Base-by-base conservation (phyloP, 495 filamentous ascomycete species). In the Penicillium taxi region DNA sequence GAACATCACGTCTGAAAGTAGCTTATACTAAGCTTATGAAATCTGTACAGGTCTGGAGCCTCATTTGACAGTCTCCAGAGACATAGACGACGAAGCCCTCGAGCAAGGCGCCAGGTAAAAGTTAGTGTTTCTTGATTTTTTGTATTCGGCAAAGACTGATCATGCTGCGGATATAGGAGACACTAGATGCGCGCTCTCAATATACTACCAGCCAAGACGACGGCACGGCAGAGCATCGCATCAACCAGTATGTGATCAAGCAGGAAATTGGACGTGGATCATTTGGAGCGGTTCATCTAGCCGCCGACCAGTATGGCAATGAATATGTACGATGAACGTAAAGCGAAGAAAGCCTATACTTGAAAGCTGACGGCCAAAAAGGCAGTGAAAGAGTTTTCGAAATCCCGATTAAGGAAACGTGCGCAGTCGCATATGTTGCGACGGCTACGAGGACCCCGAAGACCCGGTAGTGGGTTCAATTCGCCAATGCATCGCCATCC, bases 331-430 rank as follows among this genome's bases (percentile, higher is more conserved):
- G 82, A 37, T 38, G 35, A n/a, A 59, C 23, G 21, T 15, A 32
- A 15, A 17, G 6, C 11, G 16, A 32, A 32, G 2, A 6, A 24
- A 24, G 11, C 22, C 6, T 11, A 4, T 5, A 29, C 27, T 8
- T 8, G 6, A n/a, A 32, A 6, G 15, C n/a, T 32, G 29, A 32
- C 15, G 19, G 5, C 6, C 7, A 16, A 4, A 39, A 29, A 95
- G 88, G 90, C 91, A 35, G 79, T 98, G 42, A 98, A 98, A 62
- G 90, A 95, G 50, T 96, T 98, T 62, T 96, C 90, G 34, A 98
- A 98, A 58, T 75, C 86, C 4, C 76, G 89, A 24, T 64, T 98
- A 24, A 77, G 89, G n/a, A 95, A 88, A 63, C 84, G 88, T 21
- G 86, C 82, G 19, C 89, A 96, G 58, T 95, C 91, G 11, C 81